phyloP scores from a whole-genome alignment of 2,329 filamentous ascomycete genomes.

The Fusarium verticillioides region DNA sequence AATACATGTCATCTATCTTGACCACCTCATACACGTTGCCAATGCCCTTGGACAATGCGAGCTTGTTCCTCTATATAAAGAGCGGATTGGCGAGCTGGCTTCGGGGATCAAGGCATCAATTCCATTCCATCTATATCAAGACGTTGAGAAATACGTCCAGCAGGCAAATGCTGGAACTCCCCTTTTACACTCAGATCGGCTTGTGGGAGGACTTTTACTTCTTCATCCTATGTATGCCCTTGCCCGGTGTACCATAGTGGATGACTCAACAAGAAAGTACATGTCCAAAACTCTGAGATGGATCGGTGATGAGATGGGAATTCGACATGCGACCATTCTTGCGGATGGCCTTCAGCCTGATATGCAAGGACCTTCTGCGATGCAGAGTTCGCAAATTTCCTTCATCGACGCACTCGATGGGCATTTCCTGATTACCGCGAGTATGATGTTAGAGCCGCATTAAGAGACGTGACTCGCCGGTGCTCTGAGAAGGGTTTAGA shows the following conservation, averaged over 20 bases:
- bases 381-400: neutral
- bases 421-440: constrained; percentile 11
- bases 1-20: constrained; percentile 4
- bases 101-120: neutral
- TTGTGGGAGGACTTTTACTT: neutral
- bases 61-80: neutral
- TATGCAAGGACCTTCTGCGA: neutral
- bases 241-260: neutral
- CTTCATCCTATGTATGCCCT: constrained; percentile 7
- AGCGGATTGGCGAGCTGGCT: neutral
- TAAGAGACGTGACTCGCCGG: no score
- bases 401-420: constrained; percentile 19
- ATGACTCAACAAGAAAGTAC: neutral
- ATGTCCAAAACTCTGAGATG: neutral
- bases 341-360: neutral
- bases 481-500: no score
- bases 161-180: neutral
- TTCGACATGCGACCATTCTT: neutral
- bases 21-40: constrained; percentile 4
- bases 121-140: constrained; percentile 1
- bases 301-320: constrained; percentile 10
- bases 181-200: neutral
- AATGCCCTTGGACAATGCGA: neutral
- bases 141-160: neutral
- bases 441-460: constrained; percentile 7